Conservation (phyloP, 345 rosid species). For the Sisymbrium irio region DNA sequence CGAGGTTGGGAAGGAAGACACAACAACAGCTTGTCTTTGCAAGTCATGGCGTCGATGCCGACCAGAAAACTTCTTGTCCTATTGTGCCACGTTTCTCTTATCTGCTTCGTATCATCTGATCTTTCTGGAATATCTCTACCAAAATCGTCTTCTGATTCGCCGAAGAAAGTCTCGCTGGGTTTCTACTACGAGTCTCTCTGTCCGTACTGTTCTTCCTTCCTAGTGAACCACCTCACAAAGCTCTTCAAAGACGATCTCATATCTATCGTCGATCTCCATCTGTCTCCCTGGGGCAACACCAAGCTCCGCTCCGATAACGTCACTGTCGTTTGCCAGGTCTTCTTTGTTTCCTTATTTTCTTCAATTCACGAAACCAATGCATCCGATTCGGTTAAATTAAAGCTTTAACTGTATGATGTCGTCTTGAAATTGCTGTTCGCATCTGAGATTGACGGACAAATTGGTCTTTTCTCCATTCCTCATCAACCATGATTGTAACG, state of each 20-base stretch:
- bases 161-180: conserved; percentile 51
- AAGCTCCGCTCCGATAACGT: conserved; percentile 44
- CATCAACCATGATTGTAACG: not conserved
- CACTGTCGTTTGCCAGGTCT: conserved; percentile 78
- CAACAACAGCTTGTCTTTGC: not conserved
- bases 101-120: conserved; percentile 6
- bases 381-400: not conserved
- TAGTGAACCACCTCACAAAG: conserved; percentile 49
- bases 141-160: conserved; percentile 29
- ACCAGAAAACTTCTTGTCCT: not conserved
- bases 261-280: conserved; percentile 66
- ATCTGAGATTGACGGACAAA: not conserved
- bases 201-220: conserved; percentile 70
- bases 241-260: conserved; percentile 57
- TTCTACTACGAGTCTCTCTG: conserved; percentile 83
- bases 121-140: conserved; percentile 24
- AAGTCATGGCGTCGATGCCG: conserved; percentile 32
- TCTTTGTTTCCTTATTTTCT: not conserved
- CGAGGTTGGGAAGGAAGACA: no score
- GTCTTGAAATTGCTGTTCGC: no score
- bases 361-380: not conserved
- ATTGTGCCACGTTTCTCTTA: conserved; percentile 12
- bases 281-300: conserved; percentile 85
- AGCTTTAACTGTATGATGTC: no score
- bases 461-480: not conserved